Conservation (phyloP, 2,329 filamentous ascomycete genomes). For the Penicillium nordicum region DNA sequence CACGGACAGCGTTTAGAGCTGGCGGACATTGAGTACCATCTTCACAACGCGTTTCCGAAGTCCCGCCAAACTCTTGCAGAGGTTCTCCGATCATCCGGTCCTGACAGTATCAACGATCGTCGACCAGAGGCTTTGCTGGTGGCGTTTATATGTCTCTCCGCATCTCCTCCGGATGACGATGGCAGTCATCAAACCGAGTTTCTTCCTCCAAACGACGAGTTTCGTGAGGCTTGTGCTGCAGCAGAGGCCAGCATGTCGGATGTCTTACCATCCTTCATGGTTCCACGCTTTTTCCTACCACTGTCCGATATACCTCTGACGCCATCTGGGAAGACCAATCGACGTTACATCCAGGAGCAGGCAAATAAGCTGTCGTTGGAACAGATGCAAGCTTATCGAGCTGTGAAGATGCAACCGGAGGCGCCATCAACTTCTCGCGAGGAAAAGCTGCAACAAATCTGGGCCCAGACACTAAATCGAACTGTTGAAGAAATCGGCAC, state of each 20-base stretch:
- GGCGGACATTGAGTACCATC: not conserved
- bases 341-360: conserved; percentile 6
- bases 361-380: not conserved
- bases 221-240: not conserved
- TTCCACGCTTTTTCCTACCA: conserved; percentile 34
- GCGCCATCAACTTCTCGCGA: not conserved
- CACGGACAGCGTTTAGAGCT: not conserved
- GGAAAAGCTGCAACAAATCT: too few species aligned
- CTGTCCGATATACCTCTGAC: conserved; percentile 35
- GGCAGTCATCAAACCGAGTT: not conserved
- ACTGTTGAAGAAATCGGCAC: too few species aligned
- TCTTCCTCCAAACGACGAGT: not conserved
- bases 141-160: not conserved
- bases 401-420: not conserved
- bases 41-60: not conserved
- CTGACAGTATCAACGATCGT: not conserved
- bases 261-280: not conserved
- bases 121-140: not conserved
- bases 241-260: not conserved
- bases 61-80: not conserved
- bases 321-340: conserved; percentile 37
- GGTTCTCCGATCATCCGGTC: not conserved
- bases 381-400: not conserved
- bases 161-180: not conserved
- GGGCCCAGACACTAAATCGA: too few species aligned